Evolutionary conservation across 495 filamentous ascomycete species (phyloP).

Genomic region (Penicillium mononematosum): DNA sequence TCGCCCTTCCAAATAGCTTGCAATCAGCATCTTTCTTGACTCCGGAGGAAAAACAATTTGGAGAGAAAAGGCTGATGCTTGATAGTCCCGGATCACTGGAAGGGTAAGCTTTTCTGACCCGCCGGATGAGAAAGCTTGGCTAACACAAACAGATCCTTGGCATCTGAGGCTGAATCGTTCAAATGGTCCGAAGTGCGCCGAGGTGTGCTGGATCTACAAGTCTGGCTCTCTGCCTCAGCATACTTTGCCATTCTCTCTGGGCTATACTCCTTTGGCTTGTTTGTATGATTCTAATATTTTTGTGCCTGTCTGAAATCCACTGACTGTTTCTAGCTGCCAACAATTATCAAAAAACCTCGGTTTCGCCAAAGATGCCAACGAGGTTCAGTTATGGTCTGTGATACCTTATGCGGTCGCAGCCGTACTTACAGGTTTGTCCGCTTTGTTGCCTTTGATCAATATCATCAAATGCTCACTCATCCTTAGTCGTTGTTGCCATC

Average conservation of each 20-base stretch:
- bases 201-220: constrained; percentile 34
- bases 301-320: background rate
- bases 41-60: constrained; percentile 48
- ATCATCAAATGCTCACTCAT: background rate
- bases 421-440: constrained; percentile 65
- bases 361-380: constrained; percentile 59
- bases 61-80: constrained; percentile 36
- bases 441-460: constrained; percentile 54
- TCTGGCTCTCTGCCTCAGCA: constrained; percentile 45
- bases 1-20: constrained; percentile 56
- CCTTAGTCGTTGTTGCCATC: constrained; percentile 40
- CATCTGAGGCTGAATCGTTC: constrained; percentile 35
- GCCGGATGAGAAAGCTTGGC: background rate
- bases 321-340: constrained; percentile 54
- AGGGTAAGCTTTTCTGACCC: constrained; percentile 25
- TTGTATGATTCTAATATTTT: constrained; percentile 26
- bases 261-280: constrained; percentile 46
- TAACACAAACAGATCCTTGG: constrained; percentile 20
- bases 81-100: constrained; percentile 38
- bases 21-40: constrained; percentile 51
- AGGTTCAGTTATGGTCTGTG: constrained; percentile 78
- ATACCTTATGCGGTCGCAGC: constrained; percentile 84
- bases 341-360: constrained; percentile 71
- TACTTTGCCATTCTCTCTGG: constrained; percentile 47
- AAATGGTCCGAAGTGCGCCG: constrained; percentile 45